phyloP scores from a whole-genome alignment of 208 protist genomes.

The Leishmania tarentolae region DNA sequence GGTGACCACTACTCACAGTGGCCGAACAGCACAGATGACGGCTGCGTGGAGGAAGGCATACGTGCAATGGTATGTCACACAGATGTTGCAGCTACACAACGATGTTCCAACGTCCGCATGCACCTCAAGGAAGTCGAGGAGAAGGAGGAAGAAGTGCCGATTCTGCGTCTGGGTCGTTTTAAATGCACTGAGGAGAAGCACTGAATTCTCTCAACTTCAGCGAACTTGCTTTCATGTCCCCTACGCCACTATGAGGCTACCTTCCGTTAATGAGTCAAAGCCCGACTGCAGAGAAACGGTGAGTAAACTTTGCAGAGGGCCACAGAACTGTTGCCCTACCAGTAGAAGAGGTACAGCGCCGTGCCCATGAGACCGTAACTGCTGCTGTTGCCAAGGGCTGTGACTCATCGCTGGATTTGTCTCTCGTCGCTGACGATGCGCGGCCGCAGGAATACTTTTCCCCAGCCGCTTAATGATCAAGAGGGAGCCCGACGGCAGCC shows the following conservation, averaged over 20 bases:
- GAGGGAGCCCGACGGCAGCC: neutral
- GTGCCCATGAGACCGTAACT: neutral
- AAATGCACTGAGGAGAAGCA: neutral
- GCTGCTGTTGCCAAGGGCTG: neutral
- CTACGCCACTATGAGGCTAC: neutral
- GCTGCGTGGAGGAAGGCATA: neutral
- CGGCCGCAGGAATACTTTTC: neutral
- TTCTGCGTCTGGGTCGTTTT: neutral
- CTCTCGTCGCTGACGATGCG: neutral
- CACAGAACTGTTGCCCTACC: neutral
- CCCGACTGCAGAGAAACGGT: neutral
- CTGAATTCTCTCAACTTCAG: neutral
- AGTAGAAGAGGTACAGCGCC: neutral
- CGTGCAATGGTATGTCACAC: neutral
- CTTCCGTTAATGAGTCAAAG: neutral
- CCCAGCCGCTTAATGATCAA: neutral
- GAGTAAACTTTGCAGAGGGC: neutral
- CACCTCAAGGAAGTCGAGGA: neutral
- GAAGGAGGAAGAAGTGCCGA: neutral
- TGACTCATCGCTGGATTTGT: no score
- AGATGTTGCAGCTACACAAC: neutral
- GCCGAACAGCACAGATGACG: neutral
- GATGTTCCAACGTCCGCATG: neutral
- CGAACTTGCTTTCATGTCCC: neutral
- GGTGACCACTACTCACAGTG: neutral